Evolutionary conservation across 169 alveolate species (phyloP).

Genomic region (Plasmodium relictum): DNA sequence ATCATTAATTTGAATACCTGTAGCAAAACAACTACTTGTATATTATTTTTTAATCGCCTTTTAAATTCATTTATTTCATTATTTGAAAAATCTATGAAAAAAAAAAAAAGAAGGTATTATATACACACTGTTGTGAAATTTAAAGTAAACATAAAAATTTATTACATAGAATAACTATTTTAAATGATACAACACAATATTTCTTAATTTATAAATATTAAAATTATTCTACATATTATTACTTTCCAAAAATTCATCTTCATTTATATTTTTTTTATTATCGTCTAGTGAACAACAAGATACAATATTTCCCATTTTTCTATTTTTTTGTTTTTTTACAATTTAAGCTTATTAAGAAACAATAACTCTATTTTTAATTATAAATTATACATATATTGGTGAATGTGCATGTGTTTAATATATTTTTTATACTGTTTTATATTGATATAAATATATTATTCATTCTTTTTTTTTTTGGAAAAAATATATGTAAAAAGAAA

Average conservation of each 20-base stretch:
- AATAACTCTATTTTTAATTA: constrained; percentile 13
- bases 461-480: not conserved
- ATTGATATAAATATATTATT: not conserved
- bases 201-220: not conserved
- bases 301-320: constrained; percentile 72
- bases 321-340: not conserved
- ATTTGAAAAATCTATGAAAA: constrained; percentile 57
- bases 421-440: too few relatives aligned
- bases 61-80: constrained; percentile 69
- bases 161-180: not conserved
- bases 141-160: constrained; percentile 1
- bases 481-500: constrained; percentile 10
- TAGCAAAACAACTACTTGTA: constrained; percentile 72
- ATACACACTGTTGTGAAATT: not conserved
- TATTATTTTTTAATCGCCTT: constrained; percentile 64
- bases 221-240: constrained; percentile 21
- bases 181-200: not conserved
- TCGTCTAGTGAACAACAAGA: constrained; percentile 76
- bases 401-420: not conserved
- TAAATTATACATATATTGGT: constrained; percentile 7
- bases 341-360: constrained; percentile 19
- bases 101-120: constrained; percentile 6
- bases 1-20: too few relatives aligned
- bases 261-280: constrained; percentile 69
- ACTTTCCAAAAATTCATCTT: constrained; percentile 76